A percentile compares a stretch with the other conserved stretches of the same genome.
Conservation (phyloP, 148 eudicot genomes). For the Nepenthes gracilis region DNA sequence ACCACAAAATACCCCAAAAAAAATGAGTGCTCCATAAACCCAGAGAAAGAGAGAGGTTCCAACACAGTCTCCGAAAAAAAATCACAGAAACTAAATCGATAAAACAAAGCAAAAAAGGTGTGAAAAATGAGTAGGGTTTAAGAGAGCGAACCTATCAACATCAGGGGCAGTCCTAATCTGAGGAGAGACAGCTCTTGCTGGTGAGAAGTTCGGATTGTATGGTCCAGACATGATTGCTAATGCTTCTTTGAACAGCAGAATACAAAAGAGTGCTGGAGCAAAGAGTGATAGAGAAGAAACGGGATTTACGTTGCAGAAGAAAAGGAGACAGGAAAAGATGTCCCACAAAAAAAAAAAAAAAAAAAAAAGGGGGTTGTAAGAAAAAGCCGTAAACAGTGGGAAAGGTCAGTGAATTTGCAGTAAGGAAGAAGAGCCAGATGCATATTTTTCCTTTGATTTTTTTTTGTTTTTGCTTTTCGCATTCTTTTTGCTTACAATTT, state of each 20-base stretch:
- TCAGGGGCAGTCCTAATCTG: conserved; percentile 58
- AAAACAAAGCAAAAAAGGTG: neutral
- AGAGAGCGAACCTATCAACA: conserved; percentile 29
- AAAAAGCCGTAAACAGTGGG: too few relatives aligned
- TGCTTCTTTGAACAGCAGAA: too few relatives aligned
- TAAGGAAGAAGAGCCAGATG: too few relatives aligned
- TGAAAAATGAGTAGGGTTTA: neutral
- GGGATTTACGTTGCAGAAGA: too few relatives aligned
- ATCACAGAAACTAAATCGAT: neutral
- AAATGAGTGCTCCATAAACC: too few relatives aligned
- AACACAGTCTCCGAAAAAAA: neutral
- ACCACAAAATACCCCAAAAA: neutral
- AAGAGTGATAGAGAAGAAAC: neutral
- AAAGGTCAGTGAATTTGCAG: too few relatives aligned
- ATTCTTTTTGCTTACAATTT: too few relatives aligned
- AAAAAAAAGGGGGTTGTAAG: too few relatives aligned
- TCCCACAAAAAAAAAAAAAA: too few relatives aligned
- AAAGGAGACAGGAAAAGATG: too few relatives aligned
- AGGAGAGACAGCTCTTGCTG: conserved; percentile 71
- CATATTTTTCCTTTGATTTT: too few relatives aligned
- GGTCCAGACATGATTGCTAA: conserved; percentile 55
- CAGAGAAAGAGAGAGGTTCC: neutral
- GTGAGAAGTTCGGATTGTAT: conserved; percentile 62
- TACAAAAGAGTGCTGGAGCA: neutral
- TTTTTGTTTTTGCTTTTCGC: too few relatives aligned